phyloP scores from a whole-genome alignment of 306 rosid species.

The Comarum palustre region DNA sequence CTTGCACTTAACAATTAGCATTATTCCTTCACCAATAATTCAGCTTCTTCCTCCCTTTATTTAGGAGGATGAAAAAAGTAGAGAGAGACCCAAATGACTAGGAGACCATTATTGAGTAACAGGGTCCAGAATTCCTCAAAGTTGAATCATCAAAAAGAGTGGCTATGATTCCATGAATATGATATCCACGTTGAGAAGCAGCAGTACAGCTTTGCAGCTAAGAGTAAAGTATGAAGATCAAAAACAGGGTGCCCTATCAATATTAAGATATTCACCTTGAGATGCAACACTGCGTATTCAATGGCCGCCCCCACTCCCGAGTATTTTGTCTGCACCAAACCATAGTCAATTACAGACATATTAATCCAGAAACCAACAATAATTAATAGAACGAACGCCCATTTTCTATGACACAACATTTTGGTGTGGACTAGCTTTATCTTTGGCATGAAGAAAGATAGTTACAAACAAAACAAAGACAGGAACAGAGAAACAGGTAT shows the following conservation, averaged over 20 bases:
- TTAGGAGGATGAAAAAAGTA: neutral
- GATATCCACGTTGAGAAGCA: conserved; percentile 7
- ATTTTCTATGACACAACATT: no score
- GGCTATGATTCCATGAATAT: neutral
- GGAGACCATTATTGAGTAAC: conserved; percentile 5
- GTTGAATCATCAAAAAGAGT: neutral
- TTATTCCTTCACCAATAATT: neutral
- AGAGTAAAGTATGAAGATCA: conserved; percentile 11
- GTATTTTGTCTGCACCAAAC: conserved; percentile 57
- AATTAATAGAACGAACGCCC: no score
- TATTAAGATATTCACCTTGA: conserved; percentile 50
- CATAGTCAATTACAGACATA: conserved; percentile 2
- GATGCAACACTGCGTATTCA: conserved; percentile 84
- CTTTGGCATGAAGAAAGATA: conserved; percentile 1
- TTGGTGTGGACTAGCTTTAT: conserved; percentile 4
- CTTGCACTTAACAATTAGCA: neutral
- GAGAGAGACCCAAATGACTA: neutral
- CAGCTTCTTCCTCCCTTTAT: neutral
- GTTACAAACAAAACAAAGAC: conserved; percentile 18
- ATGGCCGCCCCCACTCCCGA: conserved; percentile 95
- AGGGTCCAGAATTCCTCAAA: neutral
- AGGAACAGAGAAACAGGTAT: conserved; percentile 25
- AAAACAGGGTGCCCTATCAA: neutral
- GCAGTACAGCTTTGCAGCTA: neutral
- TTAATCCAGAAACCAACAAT: neutral